These are phyloP conservation scores for Hydrangea macrophylla DNA, from an alignment of 148 eudicot genomes.

Conservation along the genomic window DNA sequence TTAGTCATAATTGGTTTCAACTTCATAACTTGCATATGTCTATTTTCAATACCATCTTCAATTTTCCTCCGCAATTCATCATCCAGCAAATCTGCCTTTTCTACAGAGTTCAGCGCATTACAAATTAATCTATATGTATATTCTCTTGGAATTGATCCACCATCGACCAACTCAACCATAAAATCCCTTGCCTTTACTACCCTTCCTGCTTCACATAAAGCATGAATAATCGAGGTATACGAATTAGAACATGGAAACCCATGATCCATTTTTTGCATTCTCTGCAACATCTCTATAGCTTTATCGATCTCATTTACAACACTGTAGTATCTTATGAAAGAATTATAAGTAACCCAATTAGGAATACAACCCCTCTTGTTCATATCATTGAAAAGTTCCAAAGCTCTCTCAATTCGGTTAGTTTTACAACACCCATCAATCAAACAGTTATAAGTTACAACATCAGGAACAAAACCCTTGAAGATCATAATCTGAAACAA, in stretches of 20 bases:
- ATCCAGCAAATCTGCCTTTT: slow-evolving; percentile 44
- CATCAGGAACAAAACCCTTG: slow-evolving; percentile 83
- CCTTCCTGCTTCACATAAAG: slow-evolving; percentile 74
- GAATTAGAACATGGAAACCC: slow-evolving; percentile 69
- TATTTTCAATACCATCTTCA: slow-evolving; percentile 56
- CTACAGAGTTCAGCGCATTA: slow-evolving; percentile 35
- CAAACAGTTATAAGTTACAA: slow-evolving; percentile 82
- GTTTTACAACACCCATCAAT: slow-evolving; percentile 93
- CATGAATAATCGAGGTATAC: slow-evolving; percentile 73
- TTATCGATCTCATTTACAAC: slow-evolving; percentile 71
- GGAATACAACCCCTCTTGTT: slow-evolving; percentile 52
- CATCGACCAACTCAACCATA: slow-evolving; percentile 57
- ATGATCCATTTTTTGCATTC: slow-evolving; percentile 51
- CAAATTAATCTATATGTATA: slow-evolving; percentile 65
- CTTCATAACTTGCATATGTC: slow-evolving; percentile 59
- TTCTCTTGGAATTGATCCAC: slow-evolving; percentile 79
- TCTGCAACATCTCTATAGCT: slow-evolving; percentile 65
- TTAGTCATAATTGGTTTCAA: slow-evolving; percentile 53
- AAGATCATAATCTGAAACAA: slow-evolving; percentile 69
- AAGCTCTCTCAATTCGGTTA: slow-evolving; percentile 68
- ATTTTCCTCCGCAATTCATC: slow-evolving; percentile 30
- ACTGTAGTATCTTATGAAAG: slow-evolving; percentile 74
- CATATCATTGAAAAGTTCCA: slow-evolving; percentile 85
- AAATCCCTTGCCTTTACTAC: slow-evolving; percentile 51
- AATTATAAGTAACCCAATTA: slow-evolving; percentile 71